Percentiles rank a stretch among this genome's conserved stretches.
These are phyloP conservation scores for Fraxinus paxiana DNA, from an alignment of 305 asterid species.

Conservation along the genomic window DNA sequence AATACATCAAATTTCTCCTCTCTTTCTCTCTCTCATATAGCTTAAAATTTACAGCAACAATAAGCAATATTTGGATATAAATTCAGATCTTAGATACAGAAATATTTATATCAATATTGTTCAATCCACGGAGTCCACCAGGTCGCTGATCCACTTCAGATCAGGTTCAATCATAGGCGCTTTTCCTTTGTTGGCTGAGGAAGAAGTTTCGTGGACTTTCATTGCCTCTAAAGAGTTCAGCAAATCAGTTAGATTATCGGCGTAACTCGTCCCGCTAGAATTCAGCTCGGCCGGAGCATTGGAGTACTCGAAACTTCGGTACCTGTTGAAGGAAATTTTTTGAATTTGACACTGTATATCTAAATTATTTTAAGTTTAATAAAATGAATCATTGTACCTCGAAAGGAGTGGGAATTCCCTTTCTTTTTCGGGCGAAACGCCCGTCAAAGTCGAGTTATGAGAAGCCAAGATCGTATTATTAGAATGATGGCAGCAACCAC, in stretches of 20 bases:
- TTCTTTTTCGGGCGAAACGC: slow-evolving; percentile 37
- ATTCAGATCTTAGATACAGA: slow-evolving; percentile 23
- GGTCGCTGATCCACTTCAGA: slow-evolving; percentile 80
- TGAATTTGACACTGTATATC: neutral
- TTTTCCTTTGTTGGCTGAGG: slow-evolving; percentile 12
- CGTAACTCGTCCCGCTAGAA: slow-evolving; percentile 32
- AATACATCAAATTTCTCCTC: neutral
- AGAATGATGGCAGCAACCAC: slow-evolving; percentile 34
- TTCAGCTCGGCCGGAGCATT: slow-evolving; percentile 13
- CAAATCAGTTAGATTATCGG: slow-evolving; percentile 50
- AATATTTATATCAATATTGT: neutral
- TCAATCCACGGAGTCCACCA: slow-evolving; percentile 38
- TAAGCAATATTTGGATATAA: neutral
- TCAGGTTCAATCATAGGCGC: slow-evolving; percentile 59
- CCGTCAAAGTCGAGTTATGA: slow-evolving; percentile 53
- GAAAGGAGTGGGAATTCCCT: neutral
- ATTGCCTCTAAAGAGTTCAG: slow-evolving; percentile 61
- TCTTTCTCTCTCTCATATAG: neutral
- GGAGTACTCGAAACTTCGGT: neutral
- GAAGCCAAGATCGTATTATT: slow-evolving; percentile 36
- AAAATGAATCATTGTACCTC: neutral
- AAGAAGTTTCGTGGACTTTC: slow-evolving; percentile 27
- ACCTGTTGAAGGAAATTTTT: neutral
- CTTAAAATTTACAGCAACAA: neutral
- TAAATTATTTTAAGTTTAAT: no score